phyloP scores from a whole-genome alignment of 306 rosid species.

The Arachis hypogaea region DNA sequence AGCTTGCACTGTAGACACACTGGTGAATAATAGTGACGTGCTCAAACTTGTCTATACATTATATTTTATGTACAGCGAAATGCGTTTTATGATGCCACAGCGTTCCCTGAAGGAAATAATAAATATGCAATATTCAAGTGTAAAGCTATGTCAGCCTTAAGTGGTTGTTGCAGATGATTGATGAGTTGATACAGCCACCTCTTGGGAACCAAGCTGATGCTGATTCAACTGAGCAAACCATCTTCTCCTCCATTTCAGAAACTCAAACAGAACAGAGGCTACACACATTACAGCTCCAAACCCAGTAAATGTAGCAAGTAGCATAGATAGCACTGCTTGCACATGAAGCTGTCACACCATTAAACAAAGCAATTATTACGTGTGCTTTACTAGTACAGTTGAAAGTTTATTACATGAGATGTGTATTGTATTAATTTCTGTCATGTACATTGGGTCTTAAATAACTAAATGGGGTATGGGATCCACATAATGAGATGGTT shows the following conservation, averaged over 20 bases:
- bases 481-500: no score
- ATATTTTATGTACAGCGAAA: constrained; percentile 27
- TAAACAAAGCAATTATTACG: neutral
- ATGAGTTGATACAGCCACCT: neutral
- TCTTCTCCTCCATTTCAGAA: constrained; percentile 45
- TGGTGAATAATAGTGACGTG: neutral
- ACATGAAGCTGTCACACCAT: constrained; percentile 54
- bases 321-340: constrained; percentile 59
- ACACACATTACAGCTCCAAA: constrained; percentile 66
- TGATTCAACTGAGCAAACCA: constrained; percentile 37
- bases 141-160: neutral
- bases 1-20: neutral
- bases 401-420: neutral
- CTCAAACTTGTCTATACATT: neutral
- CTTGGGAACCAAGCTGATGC: constrained; percentile 32
- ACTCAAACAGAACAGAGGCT: constrained; percentile 42
- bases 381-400: neutral
- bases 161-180: constrained; percentile 34
- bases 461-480: no score
- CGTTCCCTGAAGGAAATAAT: neutral
- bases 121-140: no score
- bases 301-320: constrained; percentile 64
- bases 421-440: no score
- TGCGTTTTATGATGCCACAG: neutral
- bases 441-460: no score